Percentiles rank a stretch among this genome's conserved stretches.
phyloP scores from a whole-genome alignment of 306 rosid genomes.

The Chamaecrista fasciculata region DNA sequence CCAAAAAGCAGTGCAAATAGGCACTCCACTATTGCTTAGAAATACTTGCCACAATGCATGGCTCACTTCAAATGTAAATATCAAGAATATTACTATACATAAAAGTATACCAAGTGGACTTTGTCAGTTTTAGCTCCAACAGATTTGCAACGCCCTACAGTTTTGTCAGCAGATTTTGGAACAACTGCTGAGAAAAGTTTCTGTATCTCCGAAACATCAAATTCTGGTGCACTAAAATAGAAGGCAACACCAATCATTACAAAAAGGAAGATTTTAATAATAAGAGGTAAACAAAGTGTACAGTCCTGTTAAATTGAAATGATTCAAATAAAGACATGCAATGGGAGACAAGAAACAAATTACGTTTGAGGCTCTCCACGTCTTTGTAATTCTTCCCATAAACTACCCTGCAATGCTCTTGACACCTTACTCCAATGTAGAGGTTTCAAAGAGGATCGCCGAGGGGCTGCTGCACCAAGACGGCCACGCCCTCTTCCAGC shows the following conservation, averaged over 20 bases:
- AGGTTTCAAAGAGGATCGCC: constrained; percentile 82
- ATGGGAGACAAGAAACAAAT: constrained; percentile 25
- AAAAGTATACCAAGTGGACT: constrained; percentile 77
- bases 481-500: constrained; percentile 94
- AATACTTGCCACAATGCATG: constrained; percentile 7
- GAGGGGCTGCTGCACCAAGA: constrained; percentile 48
- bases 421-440: constrained; percentile 96
- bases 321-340: constrained; percentile 17
- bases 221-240: constrained; percentile 75
- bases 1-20: constrained; percentile 20
- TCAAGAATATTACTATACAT: neutral
- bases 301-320: constrained; percentile 12
- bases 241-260: constrained; percentile 34
- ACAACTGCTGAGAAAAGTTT: constrained; percentile 82
- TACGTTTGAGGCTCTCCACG: constrained; percentile 83
- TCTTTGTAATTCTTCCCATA: constrained; percentile 97
- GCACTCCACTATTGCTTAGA: constrained; percentile 25
- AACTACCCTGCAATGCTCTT: constrained; percentile 90
- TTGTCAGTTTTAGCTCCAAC: constrained; percentile 82
- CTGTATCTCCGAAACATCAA: constrained; percentile 94
- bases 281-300: constrained; percentile 2
- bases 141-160: constrained; percentile 80
- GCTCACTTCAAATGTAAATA: constrained; percentile 10
- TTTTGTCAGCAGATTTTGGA: constrained; percentile 79
- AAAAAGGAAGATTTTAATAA: constrained; percentile 26